Conservation (phyloP, 192 early-diverging fungal genomes). For the Entophlyctis luteolus region DNA sequence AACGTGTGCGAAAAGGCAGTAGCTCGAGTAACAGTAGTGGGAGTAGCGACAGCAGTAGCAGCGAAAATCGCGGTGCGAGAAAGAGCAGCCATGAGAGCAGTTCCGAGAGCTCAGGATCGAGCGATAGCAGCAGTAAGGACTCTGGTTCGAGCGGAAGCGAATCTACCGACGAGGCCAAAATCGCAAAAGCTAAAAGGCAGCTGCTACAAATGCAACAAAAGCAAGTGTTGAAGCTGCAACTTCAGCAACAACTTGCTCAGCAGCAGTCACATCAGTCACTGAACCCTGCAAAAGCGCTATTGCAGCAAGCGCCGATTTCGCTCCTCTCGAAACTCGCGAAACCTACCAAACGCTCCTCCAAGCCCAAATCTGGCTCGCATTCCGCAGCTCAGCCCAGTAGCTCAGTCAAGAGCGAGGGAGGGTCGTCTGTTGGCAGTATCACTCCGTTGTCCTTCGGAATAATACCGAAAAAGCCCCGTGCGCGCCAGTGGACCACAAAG, state of each 20-base stretch:
- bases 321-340: constrained; percentile 11
- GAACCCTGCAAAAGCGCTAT: neutral
- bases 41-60: neutral
- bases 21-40: neutral
- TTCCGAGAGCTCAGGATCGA: neutral
- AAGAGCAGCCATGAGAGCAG: no score
- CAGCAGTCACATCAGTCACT: neutral
- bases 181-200: neutral
- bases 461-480: neutral
- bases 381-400: neutral
- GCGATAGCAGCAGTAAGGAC: neutral
- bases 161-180: neutral
- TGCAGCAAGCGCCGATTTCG: neutral
- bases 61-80: neutral
- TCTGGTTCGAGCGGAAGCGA: neutral
- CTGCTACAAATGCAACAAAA: neutral
- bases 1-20: neutral
- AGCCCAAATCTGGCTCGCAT: neutral
- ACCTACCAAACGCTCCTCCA: neutral
- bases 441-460: neutral
- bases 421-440: neutral
- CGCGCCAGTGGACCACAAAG: constrained; percentile 27
- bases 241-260: neutral
- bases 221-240: neutral
- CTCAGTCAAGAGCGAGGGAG: neutral